A percentile compares a stretch with the other conserved stretches of the same genome.
These are phyloP conservation scores for Boletus patriciae DNA, from an alignment of 768 basidiomycete species.

Conservation along the genomic window DNA sequence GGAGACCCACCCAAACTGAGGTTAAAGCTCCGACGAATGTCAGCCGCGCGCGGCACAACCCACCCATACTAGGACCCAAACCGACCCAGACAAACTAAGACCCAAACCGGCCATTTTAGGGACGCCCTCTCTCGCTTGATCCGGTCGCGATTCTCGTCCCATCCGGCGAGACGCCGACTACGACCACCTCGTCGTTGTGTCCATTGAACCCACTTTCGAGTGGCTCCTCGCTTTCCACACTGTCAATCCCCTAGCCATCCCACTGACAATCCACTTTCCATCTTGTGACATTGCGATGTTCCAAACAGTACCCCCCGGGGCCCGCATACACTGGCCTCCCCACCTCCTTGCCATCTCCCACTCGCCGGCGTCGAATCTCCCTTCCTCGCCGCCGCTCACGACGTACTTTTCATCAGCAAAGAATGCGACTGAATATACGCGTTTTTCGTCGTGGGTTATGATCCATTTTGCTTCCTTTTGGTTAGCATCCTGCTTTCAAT, in stretches of 20 bases:
- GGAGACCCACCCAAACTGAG: no score
- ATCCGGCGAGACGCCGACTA: constrained; percentile 6
- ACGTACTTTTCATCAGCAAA: neutral
- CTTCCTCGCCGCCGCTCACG: neutral
- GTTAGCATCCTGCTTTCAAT: neutral
- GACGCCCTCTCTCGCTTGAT: no score
- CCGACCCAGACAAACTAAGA: no score
- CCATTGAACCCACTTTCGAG: neutral
- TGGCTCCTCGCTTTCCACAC: constrained; percentile 6
- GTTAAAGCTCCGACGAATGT: no score
- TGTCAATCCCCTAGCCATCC: neutral
- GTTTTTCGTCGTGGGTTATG: neutral
- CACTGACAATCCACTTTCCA: neutral
- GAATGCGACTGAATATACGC: neutral
- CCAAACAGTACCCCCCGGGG: neutral
- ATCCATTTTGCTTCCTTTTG: neutral
- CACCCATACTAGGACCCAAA: no score
- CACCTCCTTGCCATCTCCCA: neutral
- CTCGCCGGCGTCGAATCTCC: neutral
- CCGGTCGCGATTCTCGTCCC: neutral
- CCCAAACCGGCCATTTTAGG: no score
- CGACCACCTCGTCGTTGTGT: neutral
- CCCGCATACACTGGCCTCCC: neutral
- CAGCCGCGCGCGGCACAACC: no score
- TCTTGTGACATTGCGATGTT: neutral